Conservation (phyloP, 1,284 basidiomycete genomes). For the Puccinia hordei region DNA sequence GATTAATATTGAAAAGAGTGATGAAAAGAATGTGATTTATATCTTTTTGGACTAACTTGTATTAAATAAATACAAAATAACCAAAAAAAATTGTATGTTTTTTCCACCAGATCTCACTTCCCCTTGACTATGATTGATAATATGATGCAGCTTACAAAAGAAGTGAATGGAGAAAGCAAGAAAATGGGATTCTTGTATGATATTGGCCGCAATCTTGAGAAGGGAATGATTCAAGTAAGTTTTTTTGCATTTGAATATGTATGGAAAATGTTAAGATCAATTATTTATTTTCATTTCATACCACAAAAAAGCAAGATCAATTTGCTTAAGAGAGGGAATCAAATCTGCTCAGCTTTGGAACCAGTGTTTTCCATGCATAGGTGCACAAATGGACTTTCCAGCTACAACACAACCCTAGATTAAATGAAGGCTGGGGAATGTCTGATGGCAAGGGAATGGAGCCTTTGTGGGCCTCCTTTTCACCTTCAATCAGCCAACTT, state of each 20-base stretch:
- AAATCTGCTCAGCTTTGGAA: background rate
- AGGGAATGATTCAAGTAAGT: background rate
- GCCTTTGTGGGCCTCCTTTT: background rate
- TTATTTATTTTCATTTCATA: too few species aligned
- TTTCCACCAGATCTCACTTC: background rate
- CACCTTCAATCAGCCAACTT: background rate
- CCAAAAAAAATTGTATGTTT: background rate
- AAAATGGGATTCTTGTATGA: background rate
- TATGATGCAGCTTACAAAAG: background rate
- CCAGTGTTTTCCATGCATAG: slow-evolving; percentile 3
- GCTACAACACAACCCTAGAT: background rate
- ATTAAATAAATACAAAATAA: background rate
- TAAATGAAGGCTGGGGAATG: background rate
- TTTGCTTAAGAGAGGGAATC: background rate
- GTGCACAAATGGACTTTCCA: background rate
- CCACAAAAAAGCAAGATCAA: background rate
- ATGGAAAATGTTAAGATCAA: too few species aligned
- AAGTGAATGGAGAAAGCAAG: background rate
- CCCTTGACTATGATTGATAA: background rate
- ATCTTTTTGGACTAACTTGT: background rate
- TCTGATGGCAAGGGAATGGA: background rate
- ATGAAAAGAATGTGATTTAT: slow-evolving; percentile 3
- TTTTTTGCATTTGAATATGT: too few species aligned
- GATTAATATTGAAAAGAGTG: background rate
- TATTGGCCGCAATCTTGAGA: background rate